Evolutionary conservation across 2,329 filamentous ascomycete genomes (phyloP), one percentile per base, ranked within the genome.

Genomic region (Paecilomyces formosus): DNA sequence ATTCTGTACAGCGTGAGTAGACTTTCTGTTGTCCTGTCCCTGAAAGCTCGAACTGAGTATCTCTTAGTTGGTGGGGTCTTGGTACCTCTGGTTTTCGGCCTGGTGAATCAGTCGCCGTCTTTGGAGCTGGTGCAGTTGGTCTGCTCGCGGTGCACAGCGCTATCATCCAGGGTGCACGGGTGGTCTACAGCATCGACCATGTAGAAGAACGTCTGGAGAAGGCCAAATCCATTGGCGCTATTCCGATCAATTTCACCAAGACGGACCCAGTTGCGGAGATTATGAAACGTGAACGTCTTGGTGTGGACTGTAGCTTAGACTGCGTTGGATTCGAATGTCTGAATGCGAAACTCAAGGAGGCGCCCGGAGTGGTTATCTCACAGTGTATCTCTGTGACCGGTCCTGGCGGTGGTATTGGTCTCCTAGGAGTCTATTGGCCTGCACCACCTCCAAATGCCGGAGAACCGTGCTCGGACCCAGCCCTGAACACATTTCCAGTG

Each of bases 101-200:
- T 1, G 84, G 85, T 1, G 85, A 88, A 63, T 80, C 76, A n/a
- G 79, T 88, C 1, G 85, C 84, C 0, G 80, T 88, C 1, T 88
- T 87, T 59, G 86, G 85, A 0, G 84, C 82, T 2, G 84, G 85
- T 0, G 85, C 85, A 0, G 85, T 88, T 1, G 85, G 86, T 1
- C 70, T 88, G 3, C 86, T 88, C 81, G 84, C 85, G 2, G 85
- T 85, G 3, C 88, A 88, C 68, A 85, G 80, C 0, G 86, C 81
- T 0, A 71, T 81, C 0, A 70, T 88, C 2, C 79, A 85, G 0
- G 86, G 85, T 2, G 86, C 85, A 1, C 82, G 80, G 8, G 79
- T 76, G 13, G 82, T 88, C 0, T 88, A 78, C 57, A 82, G 86
- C 0, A 82, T 88, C 3, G 86, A 88, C 61, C 81, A 81, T 26